A percentile compares a stretch with the other conserved stretches of the same genome.
Conservation (phyloP, 805 yeast genomes). For the Saccharomyces eubayanus region DNA sequence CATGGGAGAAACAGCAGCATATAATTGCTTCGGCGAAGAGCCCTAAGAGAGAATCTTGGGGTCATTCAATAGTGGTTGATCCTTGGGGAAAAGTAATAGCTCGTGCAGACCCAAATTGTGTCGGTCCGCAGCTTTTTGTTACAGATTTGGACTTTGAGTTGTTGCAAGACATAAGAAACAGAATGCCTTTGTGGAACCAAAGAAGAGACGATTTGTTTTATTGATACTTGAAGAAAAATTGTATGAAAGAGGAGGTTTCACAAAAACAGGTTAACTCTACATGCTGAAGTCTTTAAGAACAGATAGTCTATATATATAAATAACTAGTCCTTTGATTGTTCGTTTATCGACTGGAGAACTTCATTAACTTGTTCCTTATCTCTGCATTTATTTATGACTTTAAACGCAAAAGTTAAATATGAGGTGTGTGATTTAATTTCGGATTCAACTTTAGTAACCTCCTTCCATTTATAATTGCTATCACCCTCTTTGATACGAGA, state of each 20-base stretch:
- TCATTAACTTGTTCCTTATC: conserved; percentile 8
- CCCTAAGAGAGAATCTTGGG: conserved; percentile 60
- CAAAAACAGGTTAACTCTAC: background rate
- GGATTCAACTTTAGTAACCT: conserved; percentile 74
- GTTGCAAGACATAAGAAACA: conserved; percentile 44
- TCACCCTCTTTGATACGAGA: conserved; percentile 83
- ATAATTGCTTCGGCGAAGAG: background rate
- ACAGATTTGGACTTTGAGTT: conserved; percentile 59
- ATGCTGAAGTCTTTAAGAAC: background rate
- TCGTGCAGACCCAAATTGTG: conserved; percentile 39
- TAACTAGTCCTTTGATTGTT: background rate
- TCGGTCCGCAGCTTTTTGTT: conserved; percentile 39
- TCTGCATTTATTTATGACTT: conserved; percentile 25
- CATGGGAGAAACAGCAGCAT: conserved; percentile 18
- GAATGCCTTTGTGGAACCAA: conserved; percentile 75
- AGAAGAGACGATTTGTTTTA: conserved; percentile 39
- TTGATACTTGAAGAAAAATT: background rate
- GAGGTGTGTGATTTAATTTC: conserved; percentile 93
- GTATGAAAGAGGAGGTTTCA: background rate
- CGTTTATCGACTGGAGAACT: background rate
- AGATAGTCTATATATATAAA: background rate
- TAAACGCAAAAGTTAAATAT: conserved; percentile 80
- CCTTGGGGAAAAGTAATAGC: conserved; percentile 85
- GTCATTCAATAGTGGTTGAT: conserved; percentile 78
- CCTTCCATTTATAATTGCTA: conserved; percentile 63